phyloP scores from a whole-genome alignment of 2,329 filamentous ascomycete genomes.

The Fonsecaea pedrosoi region DNA sequence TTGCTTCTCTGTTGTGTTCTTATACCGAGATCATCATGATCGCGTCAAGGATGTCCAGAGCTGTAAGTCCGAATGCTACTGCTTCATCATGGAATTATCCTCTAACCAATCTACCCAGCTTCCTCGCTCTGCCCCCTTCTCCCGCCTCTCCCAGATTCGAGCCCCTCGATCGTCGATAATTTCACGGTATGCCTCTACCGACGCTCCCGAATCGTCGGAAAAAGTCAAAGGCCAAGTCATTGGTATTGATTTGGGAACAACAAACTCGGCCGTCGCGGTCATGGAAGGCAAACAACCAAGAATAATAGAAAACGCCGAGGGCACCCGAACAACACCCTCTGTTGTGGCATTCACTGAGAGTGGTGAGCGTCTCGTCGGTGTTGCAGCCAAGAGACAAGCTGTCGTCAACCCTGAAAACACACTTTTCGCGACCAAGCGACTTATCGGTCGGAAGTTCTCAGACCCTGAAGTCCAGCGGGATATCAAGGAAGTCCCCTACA shows the following conservation, averaged over 20 bases:
- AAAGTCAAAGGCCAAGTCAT: slow-evolving; percentile 97
- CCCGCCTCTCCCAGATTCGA: slow-evolving; percentile 72
- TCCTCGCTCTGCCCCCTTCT: slow-evolving; percentile 75
- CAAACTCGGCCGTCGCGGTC: slow-evolving; percentile 94
- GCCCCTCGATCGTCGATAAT: slow-evolving; percentile 75
- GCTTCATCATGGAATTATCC: slow-evolving; percentile 17
- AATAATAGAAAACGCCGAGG: slow-evolving; percentile 98
- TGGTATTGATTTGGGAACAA: slow-evolving; percentile 98
- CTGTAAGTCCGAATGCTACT: slow-evolving; percentile 64
- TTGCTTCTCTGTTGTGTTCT: slow-evolving; percentile 38
- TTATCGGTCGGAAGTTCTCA: slow-evolving; percentile 97
- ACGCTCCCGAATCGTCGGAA: slow-evolving; percentile 63
- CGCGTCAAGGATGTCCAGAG: slow-evolving; percentile 73
- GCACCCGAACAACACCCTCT: slow-evolving; percentile 90
- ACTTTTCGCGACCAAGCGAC: slow-evolving; percentile 96
- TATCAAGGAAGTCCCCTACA: slow-evolving; percentile 97
- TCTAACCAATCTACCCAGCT: slow-evolving; percentile 60
- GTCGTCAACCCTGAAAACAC: slow-evolving; percentile 99
- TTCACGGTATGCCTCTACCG: slow-evolving; percentile 78
- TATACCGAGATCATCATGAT: slow-evolving; percentile 59
- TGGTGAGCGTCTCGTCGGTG: slow-evolving; percentile 94
- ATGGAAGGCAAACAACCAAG: slow-evolving; percentile 96
- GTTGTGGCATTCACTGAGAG: slow-evolving; percentile 96
- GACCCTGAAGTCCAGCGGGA: slow-evolving; percentile 94
- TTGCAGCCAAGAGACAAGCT: slow-evolving; percentile 95